Percentiles rank a stretch among this genome's conserved stretches.
Conservation (phyloP, 352 stramenopile species). For the Phytopythium sindhum region DNA sequence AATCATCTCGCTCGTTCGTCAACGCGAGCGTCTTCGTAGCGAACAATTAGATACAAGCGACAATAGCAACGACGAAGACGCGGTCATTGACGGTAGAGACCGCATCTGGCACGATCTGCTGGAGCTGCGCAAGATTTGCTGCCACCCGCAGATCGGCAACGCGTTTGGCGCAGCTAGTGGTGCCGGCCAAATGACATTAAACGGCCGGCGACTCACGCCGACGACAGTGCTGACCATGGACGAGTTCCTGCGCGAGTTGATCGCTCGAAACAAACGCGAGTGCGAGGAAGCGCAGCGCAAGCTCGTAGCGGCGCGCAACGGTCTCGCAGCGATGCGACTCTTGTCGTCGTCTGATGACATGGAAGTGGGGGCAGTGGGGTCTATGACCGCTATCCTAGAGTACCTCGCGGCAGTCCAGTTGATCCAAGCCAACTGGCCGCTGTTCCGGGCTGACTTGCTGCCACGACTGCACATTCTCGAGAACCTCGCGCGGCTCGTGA, state of each 20-base stretch:
- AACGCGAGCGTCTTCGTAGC: slow-evolving; percentile 17
- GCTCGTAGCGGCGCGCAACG: slow-evolving; percentile 73
- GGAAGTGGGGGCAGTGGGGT: background rate
- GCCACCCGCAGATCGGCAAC: slow-evolving; percentile 87
- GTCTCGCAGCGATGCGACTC: slow-evolving; percentile 43
- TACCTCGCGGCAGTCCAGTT: slow-evolving; percentile 45
- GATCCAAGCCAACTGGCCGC: slow-evolving; percentile 52
- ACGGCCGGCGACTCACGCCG: slow-evolving; percentile 14
- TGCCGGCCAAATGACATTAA: background rate
- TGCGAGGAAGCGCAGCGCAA: slow-evolving; percentile 83
- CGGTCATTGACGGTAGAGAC: slow-evolving; percentile 35
- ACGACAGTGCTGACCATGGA: slow-evolving; percentile 70
- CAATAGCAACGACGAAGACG: slow-evolving; percentile 9
- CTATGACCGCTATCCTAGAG: slow-evolving; percentile 34
- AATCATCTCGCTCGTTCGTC: slow-evolving; percentile 39
- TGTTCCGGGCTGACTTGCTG: slow-evolving; percentile 67
- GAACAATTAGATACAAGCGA: background rate
- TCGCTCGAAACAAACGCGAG: slow-evolving; percentile 61
- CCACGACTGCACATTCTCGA: slow-evolving; percentile 66
- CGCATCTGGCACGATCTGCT: slow-evolving; percentile 69
- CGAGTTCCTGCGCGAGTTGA: slow-evolving; percentile 68
- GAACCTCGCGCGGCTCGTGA: slow-evolving; percentile 44
- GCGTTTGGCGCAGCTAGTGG: slow-evolving; percentile 17
- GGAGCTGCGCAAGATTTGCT: slow-evolving; percentile 88
- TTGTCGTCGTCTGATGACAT: slow-evolving; percentile 29